Evolutionary conservation across 352 stramenopile species (phyloP), one percentile per base, ranked within the genome.

Genomic region (Pythium folliculosum): DNA sequence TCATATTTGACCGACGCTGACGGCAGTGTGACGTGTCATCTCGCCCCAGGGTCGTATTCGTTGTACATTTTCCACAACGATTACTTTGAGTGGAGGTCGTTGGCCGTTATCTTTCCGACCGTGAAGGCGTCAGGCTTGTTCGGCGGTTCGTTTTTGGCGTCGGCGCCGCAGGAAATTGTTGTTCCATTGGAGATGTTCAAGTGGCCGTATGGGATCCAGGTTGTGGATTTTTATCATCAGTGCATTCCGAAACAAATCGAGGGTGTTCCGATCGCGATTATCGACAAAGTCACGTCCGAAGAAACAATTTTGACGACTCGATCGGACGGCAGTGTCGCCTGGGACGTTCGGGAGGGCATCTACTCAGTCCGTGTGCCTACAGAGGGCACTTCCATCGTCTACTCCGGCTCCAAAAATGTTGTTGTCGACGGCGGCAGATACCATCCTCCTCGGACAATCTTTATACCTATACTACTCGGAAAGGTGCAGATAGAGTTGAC

Each of bases 41-140:
- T 91, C 2, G 63, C 75, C 9, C 78, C 83, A 2, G 83, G 83
- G 0, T 88, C 81, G 14, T 91, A 91, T 72, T 87, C 80, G 2
- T 7, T 91, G 6, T 89, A 91, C 43, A 75, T 91, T 0, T 90
- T 88, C 62, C 81, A 91, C 60, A 57, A 77, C n/a, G 81, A 90
- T 30, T 88, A 77, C 59, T 89, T 90, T 49, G 83, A 91, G 69
- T 90, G 83, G 81, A 91, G 76, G 1, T 91, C 81, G 9, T 62
- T 86, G 16, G 65, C 73, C 3, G 75, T 88, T 4, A 61, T 91
- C 5, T 91, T 86, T 37, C 80, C 83, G 7, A 81, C 71, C 1
- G 71, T 79, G 21, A 86, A 77, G 19, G 69, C 64, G 1, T 77
- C 77, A 1, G 79, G 81, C 0, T 56, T 81, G 4, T 84, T 75